Evolutionary conservation across 352 stramenopile genomes (phyloP), one percentile per base, ranked within the genome.

Genomic region (Phytopythium ostracodes): DNA sequence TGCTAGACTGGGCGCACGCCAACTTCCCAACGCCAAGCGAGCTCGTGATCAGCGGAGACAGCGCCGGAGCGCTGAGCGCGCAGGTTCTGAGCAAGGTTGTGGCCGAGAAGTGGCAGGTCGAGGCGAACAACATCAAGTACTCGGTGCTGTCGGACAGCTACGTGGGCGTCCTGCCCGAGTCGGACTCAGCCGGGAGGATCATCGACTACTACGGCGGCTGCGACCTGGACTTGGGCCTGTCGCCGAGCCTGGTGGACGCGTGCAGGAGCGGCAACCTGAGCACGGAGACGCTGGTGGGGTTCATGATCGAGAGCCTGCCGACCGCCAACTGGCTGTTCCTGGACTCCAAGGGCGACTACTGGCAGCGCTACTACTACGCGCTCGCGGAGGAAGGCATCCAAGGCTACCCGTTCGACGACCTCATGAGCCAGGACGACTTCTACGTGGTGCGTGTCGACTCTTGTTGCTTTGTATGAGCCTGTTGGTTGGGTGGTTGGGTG

Each of bases 281-380:
- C 0, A 71, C 72, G 2, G 59, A 63, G 1, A 66, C 85, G 22
- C 60, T 91, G 44, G 68, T 87, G 36, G 62, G 67, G 51, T 43
- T 56, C 3, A 51, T 88, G 43, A 58, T 89, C 31, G 56, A 81
- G 40, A 55, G 56, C 15, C 67, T 72, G 20, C 60, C 77, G 18
- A 69, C 61, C 35, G 67, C 62, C 38, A 66, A 85, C 44, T 91
- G 81, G 81, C 56, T 91, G 14, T 87, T 84, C 57, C 70, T 87
- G 58, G 56, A 86, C 63, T 88, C 73, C 65, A 86, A 81, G 55
- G 70, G 50, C 56, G 81, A 91, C 66, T 65, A 65, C 35, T 80
- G 66, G 4, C 81, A 91, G 64, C 73, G 79, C 12, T 73, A 75
- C 35, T 91, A 83, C 65, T 91, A 88, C 65, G 68, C 77, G 40